These are phyloP conservation scores for Taphrina deformans DNA, from an alignment of 1,139 yeast species.

Conservation along the genomic window DNA sequence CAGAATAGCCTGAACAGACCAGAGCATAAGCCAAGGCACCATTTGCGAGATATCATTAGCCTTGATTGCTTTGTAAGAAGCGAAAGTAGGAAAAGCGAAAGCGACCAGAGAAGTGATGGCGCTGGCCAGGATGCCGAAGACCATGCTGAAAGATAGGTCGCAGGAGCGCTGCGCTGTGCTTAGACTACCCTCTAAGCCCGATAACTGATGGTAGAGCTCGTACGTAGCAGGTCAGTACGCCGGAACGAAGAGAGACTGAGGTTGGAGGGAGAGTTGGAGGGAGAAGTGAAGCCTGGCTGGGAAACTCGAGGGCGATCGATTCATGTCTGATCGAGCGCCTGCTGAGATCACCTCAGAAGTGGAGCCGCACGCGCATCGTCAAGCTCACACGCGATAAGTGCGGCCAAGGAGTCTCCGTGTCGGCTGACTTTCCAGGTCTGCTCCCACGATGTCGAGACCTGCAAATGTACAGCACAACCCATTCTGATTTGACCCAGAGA, in stretches of 20 bases:
- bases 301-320: neutral
- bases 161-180: neutral
- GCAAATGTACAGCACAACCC: no score
- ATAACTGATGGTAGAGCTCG: no score
- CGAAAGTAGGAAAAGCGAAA: constrained; percentile 58
- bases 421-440: neutral
- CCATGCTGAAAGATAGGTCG: neutral
- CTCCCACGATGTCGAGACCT: no score
- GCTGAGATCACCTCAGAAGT: neutral
- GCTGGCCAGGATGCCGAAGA: constrained; percentile 20
- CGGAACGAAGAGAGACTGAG: neutral
- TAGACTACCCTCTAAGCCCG: no score
- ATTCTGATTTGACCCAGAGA: neutral
- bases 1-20: constrained; percentile 56
- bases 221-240: no score
- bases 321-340: neutral
- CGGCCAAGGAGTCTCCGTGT: neutral
- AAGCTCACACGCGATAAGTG: neutral
- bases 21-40: constrained; percentile 64
- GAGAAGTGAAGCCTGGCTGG: neutral
- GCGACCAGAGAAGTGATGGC: constrained; percentile 46
- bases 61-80: constrained; percentile 58
- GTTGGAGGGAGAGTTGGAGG: neutral
- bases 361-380: neutral
- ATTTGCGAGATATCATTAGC: constrained; percentile 51